These are phyloP conservation scores for Hypoxylon sp. DNA, from an alignment of 2,329 filamentous ascomycete species.

Conservation along the genomic window DNA sequence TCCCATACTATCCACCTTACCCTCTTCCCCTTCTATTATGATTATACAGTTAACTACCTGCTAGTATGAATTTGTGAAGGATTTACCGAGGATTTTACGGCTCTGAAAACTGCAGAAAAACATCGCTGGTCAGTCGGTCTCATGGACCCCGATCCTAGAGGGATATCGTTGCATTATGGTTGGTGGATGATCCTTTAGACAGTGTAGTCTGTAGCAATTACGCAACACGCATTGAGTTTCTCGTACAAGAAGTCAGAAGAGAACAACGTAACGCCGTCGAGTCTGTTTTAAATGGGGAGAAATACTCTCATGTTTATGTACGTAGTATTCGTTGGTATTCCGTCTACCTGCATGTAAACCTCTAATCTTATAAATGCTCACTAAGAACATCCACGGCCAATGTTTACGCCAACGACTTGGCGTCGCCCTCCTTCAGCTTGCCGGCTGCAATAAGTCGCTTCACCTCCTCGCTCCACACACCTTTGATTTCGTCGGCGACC, in stretches of 20 bases:
- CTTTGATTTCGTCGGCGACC: conserved; percentile 87
- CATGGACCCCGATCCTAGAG: neutral
- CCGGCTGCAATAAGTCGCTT: conserved; percentile 83
- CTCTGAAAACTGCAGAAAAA: neutral
- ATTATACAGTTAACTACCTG: neutral
- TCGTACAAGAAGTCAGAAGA: neutral
- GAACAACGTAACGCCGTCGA: neutral
- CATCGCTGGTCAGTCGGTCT: neutral
- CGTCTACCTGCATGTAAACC: conserved; percentile 10
- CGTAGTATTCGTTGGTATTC: conserved; percentile 9
- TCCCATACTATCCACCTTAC: neutral
- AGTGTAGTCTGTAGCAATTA: neutral
- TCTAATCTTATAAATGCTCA: conserved; percentile 1
- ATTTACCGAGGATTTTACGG: neutral
- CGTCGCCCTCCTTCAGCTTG: conserved; percentile 87
- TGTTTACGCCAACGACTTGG: conserved; percentile 70
- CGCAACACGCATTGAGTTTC: neutral
- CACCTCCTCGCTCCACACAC: conserved; percentile 82
- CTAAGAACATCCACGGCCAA: neutral
- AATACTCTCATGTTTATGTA: neutral
- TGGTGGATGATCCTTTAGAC: neutral
- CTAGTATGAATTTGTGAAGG: neutral
- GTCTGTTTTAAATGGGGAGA: neutral
- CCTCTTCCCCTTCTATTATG: neutral
- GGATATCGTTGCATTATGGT: neutral